Base-by-base conservation (phyloP, 805 yeast species). In the Metschnikowia reukaufii region DNA sequence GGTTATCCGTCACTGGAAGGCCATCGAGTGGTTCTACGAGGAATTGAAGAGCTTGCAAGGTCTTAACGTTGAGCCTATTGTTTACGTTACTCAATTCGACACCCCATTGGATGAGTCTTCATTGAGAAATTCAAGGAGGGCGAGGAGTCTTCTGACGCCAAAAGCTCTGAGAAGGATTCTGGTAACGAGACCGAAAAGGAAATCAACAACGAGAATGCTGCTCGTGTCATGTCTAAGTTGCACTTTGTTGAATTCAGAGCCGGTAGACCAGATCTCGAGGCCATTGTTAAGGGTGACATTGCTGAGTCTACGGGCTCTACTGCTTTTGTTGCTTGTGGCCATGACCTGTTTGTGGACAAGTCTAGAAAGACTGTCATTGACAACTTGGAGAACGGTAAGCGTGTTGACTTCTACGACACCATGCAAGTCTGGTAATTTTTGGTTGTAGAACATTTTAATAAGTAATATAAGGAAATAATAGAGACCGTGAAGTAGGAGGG, bases 331-430 rank as follows among this genome's bases (percentile, higher is more conserved):
- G 68, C 79, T 13, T 84, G 90, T 67, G 90, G 89, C 6, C 86
- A 83, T 39, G 75, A 80, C 29, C 44, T 62, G 4, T 75, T 83
- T 75, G 82, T 74, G 53, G 90, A 83, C 57, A 73, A 67, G 2
- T 54, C 82, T 17, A 73, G 92, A 58, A 59, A 67, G 33, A 61
- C 74, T 4, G 76, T 82, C 3, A 69, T 76, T 0, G 52, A 67
- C 35, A 61, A 75, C 46, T 60, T 81, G 42, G 64, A 70, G 29
- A 48, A 57, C 16, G 61, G 72, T 13, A 68, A 74, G 40, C 73
- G 86, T 36, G 77, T 86, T 16, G 91, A 84, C 50, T 82, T 82
- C 57, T 83, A 73, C 59, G 96, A 88, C 61, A 91, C 86, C 59
- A 74, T 84, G 40, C 89, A 85, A 66, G 72, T 77, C 12, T 87